Base-by-base conservation (phyloP, 176 grass and related monocot species). In the Panicum miliaceum region DNA sequence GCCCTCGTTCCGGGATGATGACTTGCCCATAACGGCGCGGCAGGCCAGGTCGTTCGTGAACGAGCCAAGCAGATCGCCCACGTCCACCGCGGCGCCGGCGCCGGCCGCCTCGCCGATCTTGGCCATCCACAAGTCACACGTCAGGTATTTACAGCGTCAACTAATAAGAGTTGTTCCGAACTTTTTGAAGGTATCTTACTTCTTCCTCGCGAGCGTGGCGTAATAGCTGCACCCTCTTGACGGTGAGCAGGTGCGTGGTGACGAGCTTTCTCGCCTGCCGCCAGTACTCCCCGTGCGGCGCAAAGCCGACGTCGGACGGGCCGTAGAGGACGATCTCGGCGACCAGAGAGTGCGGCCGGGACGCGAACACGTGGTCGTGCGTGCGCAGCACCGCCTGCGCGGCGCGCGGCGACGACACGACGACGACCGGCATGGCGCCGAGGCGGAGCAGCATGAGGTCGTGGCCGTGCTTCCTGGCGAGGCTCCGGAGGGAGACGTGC, bases 381-480 rank as follows among this genome's bases (percentile, higher is more conserved):
- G 71, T 72, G 52, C 54, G 86, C 42, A 91, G 62, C 56, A 88
- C 78, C 61, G 71, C 89, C 71, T 82, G 32, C 40, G 89, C 89
- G n/a, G 71, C 54, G 32, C 73, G 43, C 2, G 85, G 89, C 6
- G 90, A 91, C 16, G 85, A 84, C 68, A 78, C 77, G 43, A 91
- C 19, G 6, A 88, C 7, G 0, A 46, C 71, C 0, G 77, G 82
- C 70, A 91, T 57, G 37, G 76, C 50, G 7, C 90, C 90, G 8
- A 91, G 90, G 42, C 43, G 85, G 67, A 91, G 85, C 34, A 53
- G 7, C 51, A 53, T 53, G 51, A 53, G 16, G 51, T 53, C 51
- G 16, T 7, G 7, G 51, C 16, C 51, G 51, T 53, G 51, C 16
- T 53, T 53, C 51, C 18, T 20, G 51, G 51, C 51, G 54, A n/a